Conservation (phyloP, 805 yeast genomes). For the Candida lessepsii region DNA sequence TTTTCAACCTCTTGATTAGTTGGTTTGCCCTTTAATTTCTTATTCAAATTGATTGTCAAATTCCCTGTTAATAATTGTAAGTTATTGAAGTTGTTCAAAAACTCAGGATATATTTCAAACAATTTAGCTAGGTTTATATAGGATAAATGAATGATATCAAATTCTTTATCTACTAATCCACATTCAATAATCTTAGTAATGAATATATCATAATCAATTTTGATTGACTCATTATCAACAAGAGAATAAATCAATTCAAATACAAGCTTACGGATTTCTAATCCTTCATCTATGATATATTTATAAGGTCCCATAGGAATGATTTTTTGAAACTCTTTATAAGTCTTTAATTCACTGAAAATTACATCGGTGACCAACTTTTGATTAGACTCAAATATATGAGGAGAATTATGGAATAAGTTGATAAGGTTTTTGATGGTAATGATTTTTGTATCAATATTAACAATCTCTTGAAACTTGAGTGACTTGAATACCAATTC, state of each 20-base stretch:
- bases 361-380: slow-evolving; percentile 44
- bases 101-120: slow-evolving; percentile 32
- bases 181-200: slow-evolving; percentile 42
- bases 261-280: slow-evolving; percentile 67
- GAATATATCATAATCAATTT: slow-evolving; percentile 30
- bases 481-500: slow-evolving; percentile 18
- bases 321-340: slow-evolving; percentile 55
- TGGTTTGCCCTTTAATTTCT: slow-evolving; percentile 57
- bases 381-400: slow-evolving; percentile 17
- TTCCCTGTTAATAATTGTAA: slow-evolving; percentile 37
- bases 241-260: slow-evolving; percentile 68
- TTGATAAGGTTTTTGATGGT: slow-evolving; percentile 15
- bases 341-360: slow-evolving; percentile 53
- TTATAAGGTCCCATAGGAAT: slow-evolving; percentile 88
- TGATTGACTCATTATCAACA: slow-evolving; percentile 25
- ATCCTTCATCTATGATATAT: slow-evolving; percentile 75
- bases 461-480: slow-evolving; percentile 26
- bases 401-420: slow-evolving; percentile 12
- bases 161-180: slow-evolving; percentile 62
- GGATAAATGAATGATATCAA: slow-evolving; percentile 54
- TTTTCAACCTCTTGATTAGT: slow-evolving; percentile 67
- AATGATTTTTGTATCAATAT: slow-evolving; percentile 48
- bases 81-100: slow-evolving; percentile 16
- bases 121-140: slow-evolving; percentile 41
- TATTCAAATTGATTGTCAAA: slow-evolving; percentile 34